Percentiles rank a stretch among this genome's conserved stretches.
Conservation (phyloP, 208 protist species). For the Trypanosoma melophagium region DNA sequence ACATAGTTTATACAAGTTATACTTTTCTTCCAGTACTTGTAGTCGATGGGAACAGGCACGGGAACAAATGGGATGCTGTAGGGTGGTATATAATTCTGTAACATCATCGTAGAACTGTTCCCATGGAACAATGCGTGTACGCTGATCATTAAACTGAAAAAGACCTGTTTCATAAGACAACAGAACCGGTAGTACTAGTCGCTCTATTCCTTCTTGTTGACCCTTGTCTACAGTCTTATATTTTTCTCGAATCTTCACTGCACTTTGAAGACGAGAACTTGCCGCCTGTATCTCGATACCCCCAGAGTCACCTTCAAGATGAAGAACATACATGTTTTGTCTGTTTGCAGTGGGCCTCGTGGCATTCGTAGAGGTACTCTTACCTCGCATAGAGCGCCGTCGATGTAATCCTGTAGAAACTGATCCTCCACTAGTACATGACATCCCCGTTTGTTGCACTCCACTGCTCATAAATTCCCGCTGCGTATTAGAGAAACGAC, state of each 20-base stretch:
- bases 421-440: background rate
- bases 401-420: background rate
- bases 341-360: constrained; percentile 7
- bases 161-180: constrained; percentile 70
- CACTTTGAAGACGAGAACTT: constrained; percentile 39
- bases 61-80: constrained; percentile 59
- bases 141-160: constrained; percentile 59
- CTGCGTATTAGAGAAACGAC: constrained; percentile 8
- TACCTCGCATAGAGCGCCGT: constrained; percentile 13
- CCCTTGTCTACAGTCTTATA: constrained; percentile 79
- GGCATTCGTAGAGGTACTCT: background rate
- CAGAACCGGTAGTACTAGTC: constrained; percentile 31
- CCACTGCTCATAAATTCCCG: constrained; percentile 3
- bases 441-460: background rate
- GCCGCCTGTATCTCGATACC: constrained; percentile 76
- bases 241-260: constrained; percentile 50
- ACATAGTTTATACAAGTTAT: constrained; percentile 89
- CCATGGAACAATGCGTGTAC: constrained; percentile 57
- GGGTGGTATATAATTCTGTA: constrained; percentile 34
- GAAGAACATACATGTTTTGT: constrained; percentile 48
- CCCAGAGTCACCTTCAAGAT: constrained; percentile 70
- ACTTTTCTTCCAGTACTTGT: constrained; percentile 92
- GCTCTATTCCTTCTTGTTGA: constrained; percentile 35
- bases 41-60: constrained; percentile 72
- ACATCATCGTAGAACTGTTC: constrained; percentile 76